These are phyloP conservation scores for Calonectria pseudoturangicola DNA, from an alignment of 2,329 filamentous ascomycete species.

Conservation along the genomic window DNA sequence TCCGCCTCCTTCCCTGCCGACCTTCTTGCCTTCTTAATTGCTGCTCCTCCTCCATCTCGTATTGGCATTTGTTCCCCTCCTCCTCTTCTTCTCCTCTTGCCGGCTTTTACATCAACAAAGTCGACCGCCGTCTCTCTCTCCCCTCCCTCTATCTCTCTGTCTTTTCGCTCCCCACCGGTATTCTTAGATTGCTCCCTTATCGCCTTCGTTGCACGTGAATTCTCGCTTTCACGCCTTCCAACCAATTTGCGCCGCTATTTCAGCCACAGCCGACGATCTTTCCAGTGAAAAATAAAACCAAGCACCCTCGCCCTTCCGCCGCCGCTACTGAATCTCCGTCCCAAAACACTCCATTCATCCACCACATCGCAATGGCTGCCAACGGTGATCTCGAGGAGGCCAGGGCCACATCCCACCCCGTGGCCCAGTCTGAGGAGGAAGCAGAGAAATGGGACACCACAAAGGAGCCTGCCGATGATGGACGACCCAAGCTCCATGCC, in stretches of 20 bases:
- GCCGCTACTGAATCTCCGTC: neutral
- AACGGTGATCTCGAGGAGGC: conserved; percentile 40
- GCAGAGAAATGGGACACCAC: conserved; percentile 31
- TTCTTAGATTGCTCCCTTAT: neutral
- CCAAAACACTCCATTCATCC: neutral
- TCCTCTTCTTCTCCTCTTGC: neutral
- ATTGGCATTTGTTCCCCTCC: neutral
- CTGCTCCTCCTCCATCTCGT: conserved; percentile 20
- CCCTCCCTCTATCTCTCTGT: neutral
- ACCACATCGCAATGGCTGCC: conserved; percentile 28
- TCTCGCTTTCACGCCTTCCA: conserved; percentile 5
- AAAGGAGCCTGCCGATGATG: neutral
- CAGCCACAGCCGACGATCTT: conserved; percentile 21
- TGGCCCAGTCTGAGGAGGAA: conserved; percentile 35
- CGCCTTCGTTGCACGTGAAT: conserved; percentile 10
- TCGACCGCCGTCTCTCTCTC: conserved; percentile 15
- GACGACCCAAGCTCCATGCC: conserved; percentile 36
- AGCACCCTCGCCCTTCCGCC: neutral
- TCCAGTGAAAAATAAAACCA: conserved; percentile 7
- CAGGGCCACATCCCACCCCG: conserved; percentile 25
- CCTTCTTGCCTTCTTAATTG: conserved; percentile 14
- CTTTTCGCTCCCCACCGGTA: neutral
- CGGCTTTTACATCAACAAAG: neutral
- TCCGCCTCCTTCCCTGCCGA: conserved; percentile 24
- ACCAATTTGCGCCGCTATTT: conserved; percentile 10